Conservation (phyloP, 768 basidiomycete species). For the Lactifluus pinguis region DNA sequence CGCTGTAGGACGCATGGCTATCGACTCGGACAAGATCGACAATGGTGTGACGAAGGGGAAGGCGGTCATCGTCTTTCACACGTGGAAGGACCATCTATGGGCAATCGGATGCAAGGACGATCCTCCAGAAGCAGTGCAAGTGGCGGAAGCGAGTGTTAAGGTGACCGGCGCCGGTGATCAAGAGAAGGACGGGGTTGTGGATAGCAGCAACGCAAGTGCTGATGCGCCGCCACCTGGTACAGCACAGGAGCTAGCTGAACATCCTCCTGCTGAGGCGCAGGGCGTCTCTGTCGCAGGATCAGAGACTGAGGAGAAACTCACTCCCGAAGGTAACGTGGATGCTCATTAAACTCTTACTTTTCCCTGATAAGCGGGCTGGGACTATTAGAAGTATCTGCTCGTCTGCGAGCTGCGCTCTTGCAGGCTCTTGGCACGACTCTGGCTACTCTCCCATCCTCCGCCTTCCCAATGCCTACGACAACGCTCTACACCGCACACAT, state of each 20-base stretch:
- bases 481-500: constrained; percentile 68
- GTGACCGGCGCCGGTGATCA: constrained; percentile 3
- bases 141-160: constrained; percentile 11
- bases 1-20: constrained; percentile 67
- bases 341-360: neutral
- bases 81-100: constrained; percentile 73
- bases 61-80: constrained; percentile 62
- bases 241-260: constrained; percentile 23
- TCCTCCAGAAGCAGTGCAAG: constrained; percentile 34
- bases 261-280: neutral
- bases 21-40: constrained; percentile 27
- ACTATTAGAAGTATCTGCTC: constrained; percentile 40
- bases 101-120: constrained; percentile 57
- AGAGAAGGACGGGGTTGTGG: constrained; percentile 12
- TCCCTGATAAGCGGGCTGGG: neutral
- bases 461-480: constrained; percentile 72
- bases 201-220: constrained; percentile 3
- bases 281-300: neutral
- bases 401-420: constrained; percentile 53
- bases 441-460: constrained; percentile 35
- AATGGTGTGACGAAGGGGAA: constrained; percentile 52
- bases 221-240: neutral
- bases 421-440: constrained; percentile 54
- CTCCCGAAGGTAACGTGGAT: constrained; percentile 23
- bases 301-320: constrained; percentile 15